Evolutionary conservation across 2,329 filamentous ascomycete species (phyloP).

Genomic region (Alternaria gaisen): DNA sequence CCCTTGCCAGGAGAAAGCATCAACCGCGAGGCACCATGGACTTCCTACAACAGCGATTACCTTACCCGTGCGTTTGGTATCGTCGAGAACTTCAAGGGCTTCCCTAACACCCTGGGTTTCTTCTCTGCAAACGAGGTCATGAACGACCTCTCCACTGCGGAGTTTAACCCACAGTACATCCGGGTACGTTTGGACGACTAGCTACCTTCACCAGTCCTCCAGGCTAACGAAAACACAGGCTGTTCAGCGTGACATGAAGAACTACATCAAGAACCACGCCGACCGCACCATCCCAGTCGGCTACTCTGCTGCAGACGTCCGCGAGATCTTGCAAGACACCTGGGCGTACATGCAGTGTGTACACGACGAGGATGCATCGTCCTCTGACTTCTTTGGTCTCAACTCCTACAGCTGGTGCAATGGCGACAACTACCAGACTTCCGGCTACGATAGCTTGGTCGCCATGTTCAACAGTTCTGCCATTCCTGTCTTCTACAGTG

Average conservation of each 20-base stretch:
- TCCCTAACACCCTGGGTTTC: slow-evolving; percentile 72
- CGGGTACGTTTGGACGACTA: slow-evolving; percentile 49
- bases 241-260: slow-evolving; percentile 72
- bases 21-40: slow-evolving; percentile 63
- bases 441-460: slow-evolving; percentile 69
- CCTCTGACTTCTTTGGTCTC: slow-evolving; percentile 78
- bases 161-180: slow-evolving; percentile 66
- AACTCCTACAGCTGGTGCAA: slow-evolving; percentile 82
- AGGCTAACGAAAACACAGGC: slow-evolving; percentile 49
- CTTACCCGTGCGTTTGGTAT: slow-evolving; percentile 68
- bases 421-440: slow-evolving; percentile 67
- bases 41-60: slow-evolving; percentile 65
- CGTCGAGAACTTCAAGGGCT: slow-evolving; percentile 72
- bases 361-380: slow-evolving; percentile 64
- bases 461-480: slow-evolving; percentile 70
- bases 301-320: slow-evolving; percentile 78
- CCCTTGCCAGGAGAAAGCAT: slow-evolving; percentile 65
- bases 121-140: slow-evolving; percentile 75
- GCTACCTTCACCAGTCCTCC: not conserved
- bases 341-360: slow-evolving; percentile 80
- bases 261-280: slow-evolving; percentile 69
- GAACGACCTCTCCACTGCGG: slow-evolving; percentile 64
- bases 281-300: slow-evolving; percentile 70
- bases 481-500: slow-evolving; percentile 83
- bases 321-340: slow-evolving; percentile 74